A percentile compares a stretch with the other conserved stretches of the same genome.
phyloP scores from a whole-genome alignment of 2,329 filamentous ascomycete species.

The Penicillium psychrosexuale region DNA sequence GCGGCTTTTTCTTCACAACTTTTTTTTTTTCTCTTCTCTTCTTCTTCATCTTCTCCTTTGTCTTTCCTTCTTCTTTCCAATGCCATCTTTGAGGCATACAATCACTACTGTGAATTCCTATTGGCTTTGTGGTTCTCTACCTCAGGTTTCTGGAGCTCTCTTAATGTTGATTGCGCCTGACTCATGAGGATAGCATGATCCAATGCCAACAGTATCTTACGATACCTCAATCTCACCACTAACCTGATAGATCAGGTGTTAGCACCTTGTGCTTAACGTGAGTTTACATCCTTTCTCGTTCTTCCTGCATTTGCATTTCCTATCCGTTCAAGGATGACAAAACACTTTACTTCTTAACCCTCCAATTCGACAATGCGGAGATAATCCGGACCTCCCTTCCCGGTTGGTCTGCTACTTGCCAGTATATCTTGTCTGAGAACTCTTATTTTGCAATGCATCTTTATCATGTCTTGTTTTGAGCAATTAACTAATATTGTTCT shows the following conservation, averaged over 20 bases:
- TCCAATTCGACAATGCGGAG: constrained; percentile 68
- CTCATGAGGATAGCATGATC: constrained; percentile 2
- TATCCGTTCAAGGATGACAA: constrained; percentile 57
- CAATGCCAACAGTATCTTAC: background rate
- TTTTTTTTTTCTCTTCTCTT: constrained; percentile 7
- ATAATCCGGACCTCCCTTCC: constrained; percentile 58
- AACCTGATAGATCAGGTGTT: constrained; percentile 19
- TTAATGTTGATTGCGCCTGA: constrained; percentile 4
- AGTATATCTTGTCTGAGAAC: constrained; percentile 65
- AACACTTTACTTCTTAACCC: constrained; percentile 60
- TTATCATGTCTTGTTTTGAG: constrained; percentile 1
- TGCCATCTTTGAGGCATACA: background rate
- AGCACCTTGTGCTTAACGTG: constrained; percentile 13
- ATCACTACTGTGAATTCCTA: background rate
- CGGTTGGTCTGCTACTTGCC: constrained; percentile 68
- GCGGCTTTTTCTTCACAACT: constrained; percentile 20
- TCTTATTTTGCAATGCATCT: constrained; percentile 10
- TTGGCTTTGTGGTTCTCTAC: background rate
- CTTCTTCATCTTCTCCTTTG: constrained; percentile 20
- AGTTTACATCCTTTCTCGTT: constrained; percentile 20
- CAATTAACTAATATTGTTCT: constrained; percentile 5
- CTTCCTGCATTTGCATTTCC: background rate
- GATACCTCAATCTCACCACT: constrained; percentile 12
- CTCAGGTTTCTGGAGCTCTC: background rate
- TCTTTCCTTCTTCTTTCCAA: constrained; percentile 1